Evolutionary conservation across 371 early-diverging fungal species (phyloP).

Genomic region (Chytridium lagenaria): DNA sequence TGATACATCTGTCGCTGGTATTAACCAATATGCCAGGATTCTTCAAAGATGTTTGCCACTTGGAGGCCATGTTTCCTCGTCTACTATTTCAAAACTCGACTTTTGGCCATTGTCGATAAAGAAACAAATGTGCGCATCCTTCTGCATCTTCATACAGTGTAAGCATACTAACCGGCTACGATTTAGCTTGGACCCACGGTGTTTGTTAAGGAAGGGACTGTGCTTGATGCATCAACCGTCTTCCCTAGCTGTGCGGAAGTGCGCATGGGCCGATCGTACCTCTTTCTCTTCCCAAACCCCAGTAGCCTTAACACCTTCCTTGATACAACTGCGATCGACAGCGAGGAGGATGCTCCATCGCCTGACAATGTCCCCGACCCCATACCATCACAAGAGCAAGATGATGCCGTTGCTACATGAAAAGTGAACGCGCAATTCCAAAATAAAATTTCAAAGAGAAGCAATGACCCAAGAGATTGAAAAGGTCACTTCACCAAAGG

Average conservation of each 20-base stretch:
- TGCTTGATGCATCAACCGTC: background rate
- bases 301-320: background rate
- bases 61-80: background rate
- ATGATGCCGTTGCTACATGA: background rate
- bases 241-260: slow-evolving; percentile 6
- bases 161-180: background rate
- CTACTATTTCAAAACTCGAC: background rate
- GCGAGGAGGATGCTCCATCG: background rate
- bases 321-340: background rate
- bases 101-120: background rate
- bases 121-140: background rate
- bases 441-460: no score
- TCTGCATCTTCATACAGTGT: no score
- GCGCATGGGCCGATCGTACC: background rate
- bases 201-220: background rate
- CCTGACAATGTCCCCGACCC: background rate
- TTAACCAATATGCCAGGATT: background rate
- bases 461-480: background rate
- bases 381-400: no score
- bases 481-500: slow-evolving; percentile 10
- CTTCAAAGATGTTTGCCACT: background rate
- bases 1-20: background rate
- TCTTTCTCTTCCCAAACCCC: background rate
- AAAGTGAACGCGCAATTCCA: no score
- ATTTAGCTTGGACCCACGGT: background rate